Conservation (phyloP, 78 protist genomes). For the Dictyostelium citrinum region DNA sequence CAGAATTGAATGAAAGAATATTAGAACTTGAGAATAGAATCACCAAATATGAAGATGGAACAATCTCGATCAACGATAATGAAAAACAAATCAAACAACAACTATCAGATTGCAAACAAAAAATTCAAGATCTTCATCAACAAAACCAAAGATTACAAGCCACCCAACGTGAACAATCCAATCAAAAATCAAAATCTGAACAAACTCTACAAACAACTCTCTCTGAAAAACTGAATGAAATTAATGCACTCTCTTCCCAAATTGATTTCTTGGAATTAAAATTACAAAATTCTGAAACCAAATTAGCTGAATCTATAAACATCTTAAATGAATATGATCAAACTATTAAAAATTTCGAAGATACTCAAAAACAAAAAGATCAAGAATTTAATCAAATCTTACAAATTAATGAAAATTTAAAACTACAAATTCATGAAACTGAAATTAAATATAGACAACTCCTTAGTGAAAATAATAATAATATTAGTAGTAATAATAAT, state of each 20-base stretch:
- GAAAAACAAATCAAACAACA: not conserved
- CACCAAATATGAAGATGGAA: not conserved
- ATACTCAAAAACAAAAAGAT: not conserved
- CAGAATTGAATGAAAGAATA: not conserved
- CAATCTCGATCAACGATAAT: not conserved
- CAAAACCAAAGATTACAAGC: not conserved
- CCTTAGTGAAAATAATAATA: not conserved
- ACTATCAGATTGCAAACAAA: not conserved
- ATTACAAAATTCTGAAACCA: not conserved
- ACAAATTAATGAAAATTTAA: not conserved
- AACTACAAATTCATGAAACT: not conserved
- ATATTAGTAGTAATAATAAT: too few relatives aligned
- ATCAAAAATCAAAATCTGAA: not conserved
- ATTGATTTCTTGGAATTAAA: not conserved
- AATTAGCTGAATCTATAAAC: not conserved
- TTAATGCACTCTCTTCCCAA: not conserved
- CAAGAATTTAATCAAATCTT: not conserved
- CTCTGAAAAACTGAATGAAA: not conserved
- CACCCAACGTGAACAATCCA: not conserved
- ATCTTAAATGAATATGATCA: not conserved
- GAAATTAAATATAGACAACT: not conserved
- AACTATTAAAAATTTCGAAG: not conserved
- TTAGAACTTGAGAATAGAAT: not conserved
- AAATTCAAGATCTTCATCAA: not conserved
- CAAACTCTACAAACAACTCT: not conserved